Base-by-base conservation (phyloP, 306 rosid genomes). In the Corylus heterophylla region DNA sequence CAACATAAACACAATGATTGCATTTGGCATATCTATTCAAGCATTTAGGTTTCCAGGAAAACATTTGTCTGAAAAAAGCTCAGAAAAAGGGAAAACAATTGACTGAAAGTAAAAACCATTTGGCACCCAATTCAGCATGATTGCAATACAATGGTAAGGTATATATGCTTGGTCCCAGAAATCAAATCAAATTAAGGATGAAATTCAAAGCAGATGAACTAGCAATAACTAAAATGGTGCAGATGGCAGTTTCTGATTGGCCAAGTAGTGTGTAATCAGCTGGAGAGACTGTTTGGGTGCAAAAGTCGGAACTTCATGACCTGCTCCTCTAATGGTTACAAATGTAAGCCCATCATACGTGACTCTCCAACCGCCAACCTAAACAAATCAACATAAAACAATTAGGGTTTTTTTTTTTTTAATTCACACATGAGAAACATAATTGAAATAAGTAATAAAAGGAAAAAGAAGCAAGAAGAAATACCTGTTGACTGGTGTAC, bases 301-400 rank as follows among this genome's bases (percentile, higher is more conserved):
- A 69, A 77, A 78, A 1, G 18, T 6, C 9, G 90, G 88, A 75
- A 87, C 90, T 84, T 85, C 73, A 52, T 85, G 90, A 44, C 90
- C 90, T 8, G 90, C 87, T 0, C 88, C 90, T 78, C 85, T 85
- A 3, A 87, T 49, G 22, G 85, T 87, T 68, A 83, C 90, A 82
- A 82, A 87, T 74, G 61, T 78, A 14, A 87, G 74, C 49, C 90
- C 88, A 3, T 82, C 82, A 73, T 87, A 87, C 22, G 10, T 84
- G 4, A 87, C 76, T 20, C 76, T 80, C 90, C 90, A 87, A 51
- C 90, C 90, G 29, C 88, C 88, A 56, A 87, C 90, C 88, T 87
- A 64, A 52, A 1, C 16, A 54, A 25, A n/a, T 16, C 12, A 16
- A 9, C 66, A 20, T 20, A 52, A 52, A 14, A 52, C 56, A 52